These are phyloP conservation scores for Pontederia crassipes DNA, from an alignment of 176 grass and related monocot genomes.

Conservation along the genomic window DNA sequence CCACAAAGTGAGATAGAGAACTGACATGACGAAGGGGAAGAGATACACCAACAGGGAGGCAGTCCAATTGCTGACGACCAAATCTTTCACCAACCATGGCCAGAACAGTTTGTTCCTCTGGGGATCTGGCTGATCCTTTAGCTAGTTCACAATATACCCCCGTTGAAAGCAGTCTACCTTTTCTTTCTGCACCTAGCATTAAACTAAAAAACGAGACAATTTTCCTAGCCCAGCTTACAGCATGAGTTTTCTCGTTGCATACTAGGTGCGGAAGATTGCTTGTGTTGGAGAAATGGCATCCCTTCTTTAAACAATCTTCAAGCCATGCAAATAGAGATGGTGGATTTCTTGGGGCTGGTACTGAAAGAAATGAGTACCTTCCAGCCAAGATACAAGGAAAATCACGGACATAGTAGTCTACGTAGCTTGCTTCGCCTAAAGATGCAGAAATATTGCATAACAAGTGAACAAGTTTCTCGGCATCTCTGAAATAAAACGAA, in stretches of 20 bases:
- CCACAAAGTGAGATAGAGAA: not conserved
- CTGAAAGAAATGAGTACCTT: slow-evolving; percentile 30
- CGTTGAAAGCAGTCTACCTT: slow-evolving; percentile 63
- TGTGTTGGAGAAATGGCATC: slow-evolving; percentile 32
- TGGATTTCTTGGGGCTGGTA: slow-evolving; percentile 36
- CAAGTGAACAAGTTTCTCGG: slow-evolving; percentile 51
- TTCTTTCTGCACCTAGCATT: slow-evolving; percentile 76
- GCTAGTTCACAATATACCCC: slow-evolving; percentile 88
- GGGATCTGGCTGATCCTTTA: slow-evolving; percentile 63
- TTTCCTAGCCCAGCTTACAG: slow-evolving; percentile 75
- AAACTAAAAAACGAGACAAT: slow-evolving; percentile 85
- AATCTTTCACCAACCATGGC: slow-evolving; percentile 94
- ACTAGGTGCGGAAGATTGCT: slow-evolving; percentile 67
- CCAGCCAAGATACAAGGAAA: slow-evolving; percentile 61
- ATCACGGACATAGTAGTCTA: slow-evolving; percentile 88
- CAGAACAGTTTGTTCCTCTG: slow-evolving; percentile 70
- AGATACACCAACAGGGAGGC: slow-evolving; percentile 81
- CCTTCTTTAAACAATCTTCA: slow-evolving; percentile 51
- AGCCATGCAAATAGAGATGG: slow-evolving; percentile 80
- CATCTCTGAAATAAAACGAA: slow-evolving; percentile 58
- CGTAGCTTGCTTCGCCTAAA: slow-evolving; percentile 49
- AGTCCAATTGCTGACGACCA: slow-evolving; percentile 65
- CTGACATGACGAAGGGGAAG: slow-evolving; percentile 86
- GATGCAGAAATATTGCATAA: slow-evolving; percentile 61
- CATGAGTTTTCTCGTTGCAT: slow-evolving; percentile 49